A percentile compares a stretch with the other conserved stretches of the same genome.
Evolutionary conservation across 805 yeast species (phyloP).

Genomic region (Saccharomycopsis sp.): DNA sequence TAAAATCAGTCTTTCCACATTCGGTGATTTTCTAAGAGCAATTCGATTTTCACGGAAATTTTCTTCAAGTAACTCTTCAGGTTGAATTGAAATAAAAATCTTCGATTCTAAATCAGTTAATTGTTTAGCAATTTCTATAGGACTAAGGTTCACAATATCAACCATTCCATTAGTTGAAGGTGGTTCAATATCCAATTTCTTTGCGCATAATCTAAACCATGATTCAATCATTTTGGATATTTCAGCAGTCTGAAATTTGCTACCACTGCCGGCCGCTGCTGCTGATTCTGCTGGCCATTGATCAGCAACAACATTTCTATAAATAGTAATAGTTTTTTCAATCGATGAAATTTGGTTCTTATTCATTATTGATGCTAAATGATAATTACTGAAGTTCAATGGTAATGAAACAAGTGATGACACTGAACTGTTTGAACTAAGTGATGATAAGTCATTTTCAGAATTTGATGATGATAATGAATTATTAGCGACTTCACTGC

Average conservation of each 20-base stretch:
- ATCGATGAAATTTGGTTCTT: conserved; percentile 30
- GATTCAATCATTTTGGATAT: conserved; percentile 30
- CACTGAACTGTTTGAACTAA: conserved; percentile 33
- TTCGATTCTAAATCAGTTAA: conserved; percentile 64
- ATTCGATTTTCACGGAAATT: conserved; percentile 56
- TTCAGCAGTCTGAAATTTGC: conserved; percentile 24
- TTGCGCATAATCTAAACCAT: conserved; percentile 52
- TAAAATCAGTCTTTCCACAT: conserved; percentile 50
- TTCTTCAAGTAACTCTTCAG: conserved; percentile 60
- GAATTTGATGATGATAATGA: conserved; percentile 37
- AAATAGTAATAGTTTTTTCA: conserved; percentile 44
- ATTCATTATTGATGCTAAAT: conserved; percentile 32
- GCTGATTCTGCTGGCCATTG: conserved; percentile 23
- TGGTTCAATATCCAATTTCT: conserved; percentile 24
- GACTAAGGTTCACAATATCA: conserved; percentile 51
- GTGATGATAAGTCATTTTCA: conserved; percentile 28
- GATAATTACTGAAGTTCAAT: conserved; percentile 58
- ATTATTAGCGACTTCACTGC: conserved; percentile 41
- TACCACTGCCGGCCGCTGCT: neutral
- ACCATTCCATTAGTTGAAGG: conserved; percentile 9
- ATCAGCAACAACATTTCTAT: conserved; percentile 41
- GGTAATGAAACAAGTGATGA: conserved; percentile 43
- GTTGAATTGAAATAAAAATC: conserved; percentile 54
- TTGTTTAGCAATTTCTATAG: conserved; percentile 72
- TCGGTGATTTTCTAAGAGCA: conserved; percentile 36